Conservation (phyloP, 345 rosid genomes). For the Passiflora organensis region DNA sequence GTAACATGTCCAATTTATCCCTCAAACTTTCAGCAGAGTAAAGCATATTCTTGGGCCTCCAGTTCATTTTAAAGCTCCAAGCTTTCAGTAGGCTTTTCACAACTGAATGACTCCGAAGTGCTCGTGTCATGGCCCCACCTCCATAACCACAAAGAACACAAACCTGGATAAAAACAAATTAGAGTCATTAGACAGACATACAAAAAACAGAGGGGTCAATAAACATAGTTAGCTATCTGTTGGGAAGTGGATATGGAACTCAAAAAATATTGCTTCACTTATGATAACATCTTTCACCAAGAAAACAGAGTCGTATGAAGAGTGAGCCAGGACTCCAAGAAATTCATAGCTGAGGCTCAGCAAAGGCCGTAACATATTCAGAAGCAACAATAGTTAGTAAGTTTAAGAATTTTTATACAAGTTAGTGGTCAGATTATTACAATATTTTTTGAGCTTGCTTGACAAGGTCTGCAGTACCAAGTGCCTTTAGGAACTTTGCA, state of each 20-base stretch:
- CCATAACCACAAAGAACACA: constrained; percentile 56
- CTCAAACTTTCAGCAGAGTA: constrained; percentile 18
- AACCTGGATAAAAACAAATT: constrained; percentile 21
- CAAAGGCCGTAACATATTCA: neutral
- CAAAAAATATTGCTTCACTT: neutral
- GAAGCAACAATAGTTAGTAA: too few species aligned
- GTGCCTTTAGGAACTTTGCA: constrained; percentile 36
- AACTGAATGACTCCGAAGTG: constrained; percentile 31
- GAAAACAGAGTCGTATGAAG: neutral
- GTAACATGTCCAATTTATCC: constrained; percentile 15
- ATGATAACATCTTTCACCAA: neutral
- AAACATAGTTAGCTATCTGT: neutral
- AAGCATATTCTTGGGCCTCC: constrained; percentile 10
- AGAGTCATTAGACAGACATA: neutral
- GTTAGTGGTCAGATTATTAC: too few species aligned
- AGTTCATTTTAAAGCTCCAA: constrained; percentile 32
- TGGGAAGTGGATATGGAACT: neutral
- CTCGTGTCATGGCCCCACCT: constrained; percentile 48
- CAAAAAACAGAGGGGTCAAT: neutral
- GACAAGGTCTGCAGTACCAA: constrained; percentile 52
- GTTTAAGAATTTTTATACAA: too few species aligned
- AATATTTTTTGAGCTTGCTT: constrained; percentile 28
- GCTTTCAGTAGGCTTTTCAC: constrained; percentile 40
- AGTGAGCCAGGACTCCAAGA: neutral
- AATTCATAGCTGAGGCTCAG: too few species aligned